Evolutionary conservation across 805 yeast species (phyloP).

Genomic region (Naumovozyma dairenensis): DNA sequence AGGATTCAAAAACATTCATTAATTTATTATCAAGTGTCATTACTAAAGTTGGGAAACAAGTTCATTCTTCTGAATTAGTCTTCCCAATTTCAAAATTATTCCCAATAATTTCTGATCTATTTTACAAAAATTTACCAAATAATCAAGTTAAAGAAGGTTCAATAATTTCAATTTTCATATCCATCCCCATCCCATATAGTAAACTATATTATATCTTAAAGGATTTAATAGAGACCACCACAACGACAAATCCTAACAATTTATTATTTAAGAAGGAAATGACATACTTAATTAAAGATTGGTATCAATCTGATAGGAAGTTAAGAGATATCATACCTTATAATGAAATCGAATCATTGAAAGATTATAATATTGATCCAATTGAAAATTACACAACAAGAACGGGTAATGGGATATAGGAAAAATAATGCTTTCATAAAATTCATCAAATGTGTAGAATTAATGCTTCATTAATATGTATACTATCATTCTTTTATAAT

Average conservation of each 20-base stretch:
- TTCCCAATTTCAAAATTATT: conserved; percentile 70
- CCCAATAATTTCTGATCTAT: conserved; percentile 51
- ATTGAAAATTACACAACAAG: conserved; percentile 37
- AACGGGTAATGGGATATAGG: conserved; percentile 30
- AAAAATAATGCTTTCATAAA: too few relatives aligned
- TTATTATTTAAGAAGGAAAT: conserved; percentile 49
- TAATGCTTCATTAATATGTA: too few relatives aligned
- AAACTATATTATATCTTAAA: conserved; percentile 56
- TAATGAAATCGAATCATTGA: conserved; percentile 36
- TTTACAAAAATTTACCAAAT: conserved; percentile 33
- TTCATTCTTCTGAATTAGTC: conserved; percentile 61
- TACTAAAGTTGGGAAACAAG: conserved; percentile 47
- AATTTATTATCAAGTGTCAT: conserved; percentile 32
- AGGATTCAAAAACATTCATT: conserved; percentile 27
- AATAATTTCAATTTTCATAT: conserved; percentile 51
- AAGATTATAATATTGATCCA: conserved; percentile 50
- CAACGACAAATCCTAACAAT: conserved; percentile 39
- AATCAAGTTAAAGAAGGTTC: conserved; percentile 40
- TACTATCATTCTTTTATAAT: too few relatives aligned
- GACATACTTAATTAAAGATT: conserved; percentile 50
- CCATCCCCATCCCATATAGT: conserved; percentile 54
- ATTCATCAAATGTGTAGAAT: too few relatives aligned
- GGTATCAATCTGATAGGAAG: conserved; percentile 59
- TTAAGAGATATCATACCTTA: conserved; percentile 46
- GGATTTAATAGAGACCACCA: conserved; percentile 53